Conservation (phyloP, 805 yeast species). For the Candida railenensis region DNA sequence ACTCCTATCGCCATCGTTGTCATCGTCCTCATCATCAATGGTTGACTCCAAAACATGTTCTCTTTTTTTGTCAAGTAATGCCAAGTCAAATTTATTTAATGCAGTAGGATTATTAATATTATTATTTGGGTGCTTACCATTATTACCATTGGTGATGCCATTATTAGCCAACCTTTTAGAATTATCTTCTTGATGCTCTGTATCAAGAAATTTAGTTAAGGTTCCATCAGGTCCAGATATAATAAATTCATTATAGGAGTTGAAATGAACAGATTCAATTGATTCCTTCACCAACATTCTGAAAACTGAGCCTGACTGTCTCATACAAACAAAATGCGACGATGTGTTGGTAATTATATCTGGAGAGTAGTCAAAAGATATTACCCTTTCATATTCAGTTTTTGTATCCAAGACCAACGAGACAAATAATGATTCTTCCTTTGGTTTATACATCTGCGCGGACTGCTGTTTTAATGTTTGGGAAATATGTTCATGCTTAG, state of each 20-base stretch:
- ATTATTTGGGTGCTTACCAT: background rate
- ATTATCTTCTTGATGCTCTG: slow-evolving; percentile 14
- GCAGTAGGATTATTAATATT: background rate
- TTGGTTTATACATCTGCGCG: slow-evolving; percentile 34
- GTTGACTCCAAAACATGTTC: slow-evolving; percentile 23
- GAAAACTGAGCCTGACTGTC: slow-evolving; percentile 87
- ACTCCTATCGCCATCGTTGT: slow-evolving; percentile 14
- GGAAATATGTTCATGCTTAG: background rate
- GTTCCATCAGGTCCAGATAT: slow-evolving; percentile 61
- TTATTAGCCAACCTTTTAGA: slow-evolving; percentile 1
- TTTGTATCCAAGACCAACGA: slow-evolving; percentile 71
- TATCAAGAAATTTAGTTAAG: slow-evolving; percentile 40
- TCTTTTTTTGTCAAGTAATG: slow-evolving; percentile 3
- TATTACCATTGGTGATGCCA: slow-evolving; percentile 3
- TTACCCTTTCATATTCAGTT: slow-evolving; percentile 77
- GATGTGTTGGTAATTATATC: slow-evolving; percentile 47
- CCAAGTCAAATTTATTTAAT: background rate
- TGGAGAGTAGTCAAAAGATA: slow-evolving; percentile 81
- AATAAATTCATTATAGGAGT: slow-evolving; percentile 65
- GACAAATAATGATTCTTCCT: slow-evolving; percentile 64
- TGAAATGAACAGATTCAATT: slow-evolving; percentile 61
- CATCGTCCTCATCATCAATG: slow-evolving; percentile 30
- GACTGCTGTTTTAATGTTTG: slow-evolving; percentile 32
- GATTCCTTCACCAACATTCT: slow-evolving; percentile 73
- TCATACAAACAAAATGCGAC: slow-evolving; percentile 76